These are phyloP conservation scores for Aspergillus jensenii DNA, from an alignment of 2,329 filamentous ascomycete genomes.

Conservation along the genomic window DNA sequence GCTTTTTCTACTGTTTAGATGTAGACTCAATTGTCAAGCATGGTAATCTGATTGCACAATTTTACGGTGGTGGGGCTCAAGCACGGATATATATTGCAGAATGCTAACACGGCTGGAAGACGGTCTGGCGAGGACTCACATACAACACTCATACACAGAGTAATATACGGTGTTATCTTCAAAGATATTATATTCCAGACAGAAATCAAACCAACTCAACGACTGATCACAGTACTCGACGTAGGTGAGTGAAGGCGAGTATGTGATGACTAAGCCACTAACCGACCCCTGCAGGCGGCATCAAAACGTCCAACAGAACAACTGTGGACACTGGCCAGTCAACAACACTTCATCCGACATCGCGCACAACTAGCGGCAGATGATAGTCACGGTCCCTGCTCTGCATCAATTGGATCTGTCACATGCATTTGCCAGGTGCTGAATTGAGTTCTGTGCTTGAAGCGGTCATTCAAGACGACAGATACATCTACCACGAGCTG, in stretches of 20 bases:
- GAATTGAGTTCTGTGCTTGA: conserved; percentile 9
- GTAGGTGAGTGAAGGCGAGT: background rate
- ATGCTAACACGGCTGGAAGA: too few relatives aligned
- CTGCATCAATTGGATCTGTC: conserved; percentile 5
- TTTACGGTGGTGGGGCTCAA: too few relatives aligned
- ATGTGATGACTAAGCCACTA: background rate
- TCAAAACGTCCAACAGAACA: conserved; percentile 6
- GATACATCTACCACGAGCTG: background rate
- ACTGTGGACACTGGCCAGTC: conserved; percentile 3
- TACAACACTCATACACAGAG: too few relatives aligned
- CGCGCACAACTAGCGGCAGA: conserved; percentile 10
- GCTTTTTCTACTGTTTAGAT: too few relatives aligned
- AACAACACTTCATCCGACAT: background rate
- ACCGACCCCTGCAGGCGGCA: conserved; percentile 14
- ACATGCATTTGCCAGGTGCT: conserved; percentile 6
- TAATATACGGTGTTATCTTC: too few relatives aligned
- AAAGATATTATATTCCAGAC: too few relatives aligned
- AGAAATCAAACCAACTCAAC: too few relatives aligned
- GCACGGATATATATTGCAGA: too few relatives aligned
- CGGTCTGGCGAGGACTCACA: too few relatives aligned
- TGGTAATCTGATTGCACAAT: too few relatives aligned
- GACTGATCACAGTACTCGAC: background rate
- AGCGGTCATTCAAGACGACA: background rate
- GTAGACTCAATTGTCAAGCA: too few relatives aligned
- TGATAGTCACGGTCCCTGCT: conserved; percentile 1